phyloP scores from a whole-genome alignment of 2,329 filamentous ascomycete genomes.

The Chaetomium strumarium region DNA sequence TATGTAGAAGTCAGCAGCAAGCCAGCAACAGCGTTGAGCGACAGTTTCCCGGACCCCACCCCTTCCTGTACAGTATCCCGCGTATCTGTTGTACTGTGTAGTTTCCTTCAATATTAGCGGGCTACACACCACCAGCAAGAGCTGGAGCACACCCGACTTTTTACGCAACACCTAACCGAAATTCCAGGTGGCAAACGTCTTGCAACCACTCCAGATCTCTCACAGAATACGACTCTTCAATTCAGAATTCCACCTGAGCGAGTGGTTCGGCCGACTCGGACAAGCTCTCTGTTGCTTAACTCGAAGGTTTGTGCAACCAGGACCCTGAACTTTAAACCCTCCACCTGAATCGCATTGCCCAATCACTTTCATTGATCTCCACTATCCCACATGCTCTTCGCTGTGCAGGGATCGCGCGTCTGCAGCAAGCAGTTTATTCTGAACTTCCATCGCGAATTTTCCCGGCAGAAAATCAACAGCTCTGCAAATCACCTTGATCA shows the following conservation, averaged over 20 bases:
- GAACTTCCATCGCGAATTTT: conserved; percentile 5
- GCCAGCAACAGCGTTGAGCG: too few species aligned
- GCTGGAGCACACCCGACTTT: too few species aligned
- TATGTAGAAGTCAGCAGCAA: too few species aligned
- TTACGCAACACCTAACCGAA: neutral
- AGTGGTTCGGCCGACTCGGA: neutral
- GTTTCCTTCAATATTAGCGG: too few species aligned
- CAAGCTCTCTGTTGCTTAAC: neutral
- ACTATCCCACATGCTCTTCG: conserved; percentile 9
- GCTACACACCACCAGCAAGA: too few species aligned
- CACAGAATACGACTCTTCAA: neutral
- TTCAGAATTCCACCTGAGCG: conserved; percentile 1
- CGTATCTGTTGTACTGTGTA: too few species aligned
- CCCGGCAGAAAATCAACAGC: neutral
- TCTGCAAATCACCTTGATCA: neutral
- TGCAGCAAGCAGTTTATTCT: conserved; percentile 7
- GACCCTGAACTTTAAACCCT: neutral
- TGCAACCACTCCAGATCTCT: too few species aligned
- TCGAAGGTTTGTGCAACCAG: neutral
- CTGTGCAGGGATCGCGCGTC: neutral
- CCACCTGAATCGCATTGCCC: neutral
- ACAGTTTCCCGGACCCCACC: too few species aligned
- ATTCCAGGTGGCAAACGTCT: neutral
- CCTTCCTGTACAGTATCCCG: too few species aligned
- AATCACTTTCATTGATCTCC: neutral